These are phyloP conservation scores for Mortierella sp. DNA, from an alignment of 371 early-diverging fungal species.

Conservation along the genomic window DNA sequence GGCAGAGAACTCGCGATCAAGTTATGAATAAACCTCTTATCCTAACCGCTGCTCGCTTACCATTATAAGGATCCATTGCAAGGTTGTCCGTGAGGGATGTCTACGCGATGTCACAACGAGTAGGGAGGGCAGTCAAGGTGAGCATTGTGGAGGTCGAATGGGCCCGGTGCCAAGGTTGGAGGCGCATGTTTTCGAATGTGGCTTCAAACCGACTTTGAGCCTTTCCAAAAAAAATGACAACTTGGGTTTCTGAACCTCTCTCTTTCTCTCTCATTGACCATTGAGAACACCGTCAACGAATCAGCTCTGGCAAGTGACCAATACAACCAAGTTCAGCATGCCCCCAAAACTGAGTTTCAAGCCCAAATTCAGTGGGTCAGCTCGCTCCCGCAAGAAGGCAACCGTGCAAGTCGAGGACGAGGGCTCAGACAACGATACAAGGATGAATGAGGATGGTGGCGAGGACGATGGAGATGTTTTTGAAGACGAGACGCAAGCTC, in stretches of 20 bases:
- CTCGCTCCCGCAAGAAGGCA: constrained; percentile 37
- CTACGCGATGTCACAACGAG: neutral
- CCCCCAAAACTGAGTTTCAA: constrained; percentile 47
- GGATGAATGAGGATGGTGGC: constrained; percentile 15
- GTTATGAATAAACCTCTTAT: neutral
- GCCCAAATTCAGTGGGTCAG: constrained; percentile 29
- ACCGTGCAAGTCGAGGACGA: constrained; percentile 15
- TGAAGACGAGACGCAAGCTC: constrained; percentile 36
- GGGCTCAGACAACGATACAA: constrained; percentile 29
- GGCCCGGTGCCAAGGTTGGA: neutral
- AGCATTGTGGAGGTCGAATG: neutral
- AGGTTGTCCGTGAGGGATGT: neutral
- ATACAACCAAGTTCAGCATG: constrained; percentile 15
- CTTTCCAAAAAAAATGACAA: neutral
- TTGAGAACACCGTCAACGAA: neutral
- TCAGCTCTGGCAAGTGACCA: neutral
- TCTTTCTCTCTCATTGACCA: neutral
- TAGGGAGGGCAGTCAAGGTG: neutral
- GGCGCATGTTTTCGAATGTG: constrained; percentile 29
- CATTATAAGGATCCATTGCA: constrained; percentile 46
- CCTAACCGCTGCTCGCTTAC: constrained; percentile 1
- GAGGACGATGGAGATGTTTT: constrained; percentile 26
- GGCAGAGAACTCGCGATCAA: neutral
- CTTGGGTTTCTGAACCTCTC: no score
- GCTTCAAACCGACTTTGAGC: constrained; percentile 7